phyloP scores from a whole-genome alignment of 352 stramenopile species.

The Phytophthora megakarya region DNA sequence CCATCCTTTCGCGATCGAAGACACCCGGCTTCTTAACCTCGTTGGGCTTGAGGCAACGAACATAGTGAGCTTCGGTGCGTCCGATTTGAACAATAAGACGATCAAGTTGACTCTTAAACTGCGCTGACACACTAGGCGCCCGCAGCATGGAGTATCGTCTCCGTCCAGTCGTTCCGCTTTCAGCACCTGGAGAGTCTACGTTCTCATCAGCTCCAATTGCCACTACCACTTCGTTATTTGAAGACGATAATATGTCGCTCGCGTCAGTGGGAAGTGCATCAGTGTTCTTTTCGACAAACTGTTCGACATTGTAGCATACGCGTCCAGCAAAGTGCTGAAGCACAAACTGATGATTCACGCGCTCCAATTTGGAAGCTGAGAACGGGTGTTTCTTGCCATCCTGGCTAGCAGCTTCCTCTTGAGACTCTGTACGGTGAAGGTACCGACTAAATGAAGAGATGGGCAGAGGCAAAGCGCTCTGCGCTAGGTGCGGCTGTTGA shows the following conservation, averaged over 20 bases:
- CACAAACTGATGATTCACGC: constrained; percentile 83
- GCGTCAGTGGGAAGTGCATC: constrained; percentile 76
- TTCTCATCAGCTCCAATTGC: constrained; percentile 62
- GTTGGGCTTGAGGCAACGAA: constrained; percentile 99
- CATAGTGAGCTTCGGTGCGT: constrained; percentile 96
- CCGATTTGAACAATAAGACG: constrained; percentile 94
- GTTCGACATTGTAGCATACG: constrained; percentile 78
- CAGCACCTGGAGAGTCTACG: constrained; percentile 37
- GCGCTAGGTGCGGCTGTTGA: constrained; percentile 46
- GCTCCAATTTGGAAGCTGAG: constrained; percentile 82
- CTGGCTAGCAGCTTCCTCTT: constrained; percentile 40
- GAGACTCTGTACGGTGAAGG: constrained; percentile 36
- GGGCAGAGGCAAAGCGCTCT: constrained; percentile 58
- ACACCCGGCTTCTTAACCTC: constrained; percentile 78
- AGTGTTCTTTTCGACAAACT: constrained; percentile 90
- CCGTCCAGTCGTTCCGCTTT: constrained; percentile 23
- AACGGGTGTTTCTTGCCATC: constrained; percentile 57
- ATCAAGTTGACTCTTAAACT: constrained; percentile 95
- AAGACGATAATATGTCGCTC: constrained; percentile 53
- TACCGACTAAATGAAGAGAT: constrained; percentile 78
- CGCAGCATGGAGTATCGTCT: constrained; percentile 61
- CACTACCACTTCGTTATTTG: constrained; percentile 69
- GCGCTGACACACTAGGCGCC: constrained; percentile 80
- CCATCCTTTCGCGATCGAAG: constrained; percentile 88
- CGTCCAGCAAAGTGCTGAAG: constrained; percentile 82